Percentiles rank a stretch among this genome's conserved stretches.
Evolutionary conservation across 1,284 basidiomycete species (phyloP).

Genomic region (Golubevia sp.): DNA sequence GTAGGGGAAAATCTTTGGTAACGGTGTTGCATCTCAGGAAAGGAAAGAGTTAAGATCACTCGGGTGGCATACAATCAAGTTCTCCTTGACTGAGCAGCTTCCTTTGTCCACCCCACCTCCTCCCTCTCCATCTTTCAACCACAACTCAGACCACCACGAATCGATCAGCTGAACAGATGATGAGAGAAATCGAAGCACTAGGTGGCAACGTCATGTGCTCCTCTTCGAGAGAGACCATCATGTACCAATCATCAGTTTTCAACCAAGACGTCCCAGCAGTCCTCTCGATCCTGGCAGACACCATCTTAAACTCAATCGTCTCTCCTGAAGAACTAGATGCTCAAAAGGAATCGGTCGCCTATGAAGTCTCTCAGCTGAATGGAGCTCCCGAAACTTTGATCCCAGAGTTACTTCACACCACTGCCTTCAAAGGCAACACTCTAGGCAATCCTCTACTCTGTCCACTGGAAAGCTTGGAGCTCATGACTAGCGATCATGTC

Average conservation of each 20-base stretch:
- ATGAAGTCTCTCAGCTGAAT: conserved; percentile 86
- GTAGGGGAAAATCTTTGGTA: neutral
- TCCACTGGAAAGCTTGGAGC: conserved; percentile 78
- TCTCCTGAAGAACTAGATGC: conserved; percentile 78
- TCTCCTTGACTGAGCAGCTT: neutral
- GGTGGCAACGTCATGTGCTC: conserved; percentile 93
- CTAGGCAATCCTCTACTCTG: conserved; percentile 89
- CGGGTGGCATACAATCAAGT: neutral
- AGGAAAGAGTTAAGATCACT: neutral
- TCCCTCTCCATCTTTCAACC: neutral
- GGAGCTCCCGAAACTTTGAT: conserved; percentile 91
- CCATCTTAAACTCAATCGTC: conserved; percentile 80
- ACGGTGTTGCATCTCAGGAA: neutral
- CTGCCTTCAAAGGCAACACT: conserved; percentile 79
- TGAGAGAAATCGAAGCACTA: conserved; percentile 77
- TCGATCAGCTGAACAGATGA: conserved; percentile 73
- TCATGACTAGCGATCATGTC: conserved; percentile 73
- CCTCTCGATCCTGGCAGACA: conserved; percentile 86
- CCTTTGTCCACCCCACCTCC: neutral
- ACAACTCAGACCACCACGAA: conserved; percentile 64
- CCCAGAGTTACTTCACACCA: conserved; percentile 86
- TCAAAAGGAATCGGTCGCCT: conserved; percentile 85
- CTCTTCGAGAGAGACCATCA: conserved; percentile 89
- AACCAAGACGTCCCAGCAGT: conserved; percentile 80
- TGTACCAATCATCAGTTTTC: conserved; percentile 97